Base-by-base conservation (phyloP, 2,329 filamentous ascomycete species). In the Fusarium pilosicola region DNA sequence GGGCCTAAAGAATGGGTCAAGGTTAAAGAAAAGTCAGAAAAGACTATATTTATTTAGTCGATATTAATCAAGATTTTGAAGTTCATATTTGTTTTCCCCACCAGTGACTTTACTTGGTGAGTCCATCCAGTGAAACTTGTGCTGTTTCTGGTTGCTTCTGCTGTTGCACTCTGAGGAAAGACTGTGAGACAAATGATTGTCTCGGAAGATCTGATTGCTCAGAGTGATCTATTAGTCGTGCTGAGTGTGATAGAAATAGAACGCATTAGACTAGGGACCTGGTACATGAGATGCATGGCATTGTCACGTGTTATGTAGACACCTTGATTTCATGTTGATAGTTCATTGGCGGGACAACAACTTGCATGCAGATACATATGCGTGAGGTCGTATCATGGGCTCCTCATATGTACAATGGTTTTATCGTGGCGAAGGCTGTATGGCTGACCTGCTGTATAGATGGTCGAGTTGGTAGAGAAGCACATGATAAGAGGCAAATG, bases 11-110 rank as follows among this genome's bases (percentile, higher is more conserved):
- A 70, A 48, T 39, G 71, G 76, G 65, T 67, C 59, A 74, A 70
- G 76, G 76, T 77, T 78, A 78, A 64, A 78, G 71, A 78, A 78
- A 78, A 78, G 75, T 69, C 63, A 67, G 68, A 78, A 77, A 78
- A 75, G 74, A 78, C 62, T 78, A 56, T 56, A 36, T 70, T 34
- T 32, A 68, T 46, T 65, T 77, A 74, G 76, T 76, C 76, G 76
- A 77, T 65, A 76, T 68, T 77, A 63, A 77, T 71, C 44, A 62
- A 64, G 30, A 73, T 69, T 71, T 68, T 62, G 39, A 70, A 75
- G 65, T 78, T 77, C 42, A 67, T 39, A 4, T 22, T 48, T 42
- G 18, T 32, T n/a, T 20, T 13, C 44, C 6, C 7, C 6, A 24
- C 7, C 6, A 14, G 18, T 26, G 13, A 28, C 39, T 12, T 61